Base-by-base conservation (phyloP, 768 basidiomycete genomes). In the Cystofilobasidium macerans region DNA sequence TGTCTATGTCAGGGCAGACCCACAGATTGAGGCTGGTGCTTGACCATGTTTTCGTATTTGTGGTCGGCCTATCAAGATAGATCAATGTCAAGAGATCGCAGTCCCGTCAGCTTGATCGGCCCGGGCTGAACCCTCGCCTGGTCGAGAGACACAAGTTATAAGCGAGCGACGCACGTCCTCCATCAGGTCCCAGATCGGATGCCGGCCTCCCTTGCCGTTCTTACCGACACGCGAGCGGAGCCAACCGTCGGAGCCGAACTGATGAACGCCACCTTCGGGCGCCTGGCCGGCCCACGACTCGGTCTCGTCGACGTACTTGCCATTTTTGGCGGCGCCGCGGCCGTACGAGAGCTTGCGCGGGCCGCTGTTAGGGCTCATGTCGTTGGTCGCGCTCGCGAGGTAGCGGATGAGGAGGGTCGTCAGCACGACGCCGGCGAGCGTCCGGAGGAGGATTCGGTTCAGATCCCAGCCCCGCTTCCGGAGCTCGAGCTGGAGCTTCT, bases 131-230 rank as follows among this genome's bases (percentile, higher is more conserved):
- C n/a, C n/a, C n/a, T n/a, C n/a, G n/a, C n/a, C n/a, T n/a, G n/a
- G n/a, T n/a, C n/a, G n/a, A n/a, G n/a, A n/a, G n/a, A n/a, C n/a
- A n/a, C n/a, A n/a, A n/a, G n/a, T n/a, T n/a, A n/a, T n/a, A 12
- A 7, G 6, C 35, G 18, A n/a, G 38, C 36, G 18, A 65, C 64
- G 35, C 26, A 59, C 64, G n/a, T 58, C 38, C 16, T 58, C 64
- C 11, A 65, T 43, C 11, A 65, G 35, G 24, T 65, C 64, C 64
- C 64, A 65, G 45, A 65, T 65, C 12, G 64, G 64, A 28, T 65
- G 64, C 45, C 54, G 26, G 13, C 51, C 51, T 2, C 51, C 51
- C 51, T 54, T 58, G 22, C 64, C 56, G 57, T 28, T 30, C 42
- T 38, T 33, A 35, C 22, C 43, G 32, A n/a, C 57, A 8, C 30